Percentiles rank a stretch among this genome's conserved stretches.
phyloP scores from a whole-genome alignment of 2,329 filamentous ascomycete genomes.

The Seiridium cupressi region DNA sequence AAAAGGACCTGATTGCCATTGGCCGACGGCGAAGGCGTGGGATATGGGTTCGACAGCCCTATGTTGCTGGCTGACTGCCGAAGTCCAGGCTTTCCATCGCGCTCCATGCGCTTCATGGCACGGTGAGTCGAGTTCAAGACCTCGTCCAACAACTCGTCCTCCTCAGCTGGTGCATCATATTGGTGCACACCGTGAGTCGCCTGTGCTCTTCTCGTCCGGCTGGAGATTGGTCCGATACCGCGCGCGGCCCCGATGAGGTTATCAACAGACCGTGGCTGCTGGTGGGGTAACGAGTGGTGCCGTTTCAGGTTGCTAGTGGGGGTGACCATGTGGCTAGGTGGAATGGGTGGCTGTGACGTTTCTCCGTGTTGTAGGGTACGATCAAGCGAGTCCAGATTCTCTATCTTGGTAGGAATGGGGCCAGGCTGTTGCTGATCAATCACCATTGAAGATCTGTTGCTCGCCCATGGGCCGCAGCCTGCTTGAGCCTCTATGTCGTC shows the following conservation, averaged over 20 bases:
- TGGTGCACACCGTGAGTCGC: constrained; percentile 73
- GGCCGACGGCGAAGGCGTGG: constrained; percentile 73
- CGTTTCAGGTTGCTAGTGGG: constrained; percentile 57
- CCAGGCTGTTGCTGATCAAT: constrained; percentile 56
- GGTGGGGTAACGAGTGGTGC: constrained; percentile 63
- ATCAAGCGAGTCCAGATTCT: constrained; percentile 60
- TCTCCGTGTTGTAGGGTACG: constrained; percentile 56
- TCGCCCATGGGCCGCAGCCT: constrained; percentile 85
- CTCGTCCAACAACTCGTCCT: constrained; percentile 93
- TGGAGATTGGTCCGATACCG: constrained; percentile 64
- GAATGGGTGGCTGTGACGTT: constrained; percentile 42
- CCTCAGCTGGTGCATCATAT: constrained; percentile 94
- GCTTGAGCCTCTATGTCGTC: constrained; percentile 93
- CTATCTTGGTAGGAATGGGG: constrained; percentile 46
- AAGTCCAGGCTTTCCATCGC: constrained; percentile 46
- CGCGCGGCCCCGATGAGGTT: constrained; percentile 58
- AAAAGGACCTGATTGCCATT: constrained; percentile 78
- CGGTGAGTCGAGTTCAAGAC: constrained; percentile 75
- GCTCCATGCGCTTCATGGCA: constrained; percentile 70
- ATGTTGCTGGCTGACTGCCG: constrained; percentile 65
- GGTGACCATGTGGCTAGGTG: constrained; percentile 50
- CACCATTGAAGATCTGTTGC: constrained; percentile 80
- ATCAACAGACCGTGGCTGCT: constrained; percentile 62
- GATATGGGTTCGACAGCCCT: constrained; percentile 60
- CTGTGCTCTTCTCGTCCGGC: constrained; percentile 76